Conservation (phyloP, 2,329 filamentous ascomycete genomes). For the Apiospora aurea region DNA sequence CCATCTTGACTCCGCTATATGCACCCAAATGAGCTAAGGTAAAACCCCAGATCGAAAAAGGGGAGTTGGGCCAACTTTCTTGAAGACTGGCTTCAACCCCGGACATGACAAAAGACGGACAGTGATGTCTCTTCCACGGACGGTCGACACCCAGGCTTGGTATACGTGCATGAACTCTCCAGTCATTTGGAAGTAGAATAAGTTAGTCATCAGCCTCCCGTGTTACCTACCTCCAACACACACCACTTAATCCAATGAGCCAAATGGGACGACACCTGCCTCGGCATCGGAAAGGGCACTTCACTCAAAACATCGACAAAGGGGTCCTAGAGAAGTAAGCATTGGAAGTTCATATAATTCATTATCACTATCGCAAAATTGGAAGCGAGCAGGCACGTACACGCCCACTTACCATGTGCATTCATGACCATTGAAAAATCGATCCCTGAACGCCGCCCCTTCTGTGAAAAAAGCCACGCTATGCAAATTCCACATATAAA, state of each 20-base stretch:
- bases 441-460: neutral
- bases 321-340: neutral
- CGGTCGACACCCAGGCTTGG: too few relatives aligned
- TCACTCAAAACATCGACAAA: neutral
- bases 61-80: too few relatives aligned
- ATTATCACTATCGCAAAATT: neutral
- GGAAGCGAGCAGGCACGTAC: neutral
- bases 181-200: neutral
- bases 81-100: too few relatives aligned
- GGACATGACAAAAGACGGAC: too few relatives aligned
- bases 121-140: too few relatives aligned
- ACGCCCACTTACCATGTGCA: neutral
- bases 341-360: slow-evolving; percentile 8
- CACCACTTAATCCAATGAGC: neutral
- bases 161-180: too few relatives aligned
- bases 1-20: too few relatives aligned
- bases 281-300: neutral
- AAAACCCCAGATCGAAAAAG: too few relatives aligned
- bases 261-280: neutral
- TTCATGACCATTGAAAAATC: neutral
- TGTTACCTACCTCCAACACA: neutral
- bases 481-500: slow-evolving; percentile 6
- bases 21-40: too few relatives aligned
- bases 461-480: slow-evolving; percentile 5
- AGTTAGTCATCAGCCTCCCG: neutral